These are phyloP conservation scores for Capronia epimyces DNA, from an alignment of 2,329 filamentous ascomycete genomes.

Conservation along the genomic window DNA sequence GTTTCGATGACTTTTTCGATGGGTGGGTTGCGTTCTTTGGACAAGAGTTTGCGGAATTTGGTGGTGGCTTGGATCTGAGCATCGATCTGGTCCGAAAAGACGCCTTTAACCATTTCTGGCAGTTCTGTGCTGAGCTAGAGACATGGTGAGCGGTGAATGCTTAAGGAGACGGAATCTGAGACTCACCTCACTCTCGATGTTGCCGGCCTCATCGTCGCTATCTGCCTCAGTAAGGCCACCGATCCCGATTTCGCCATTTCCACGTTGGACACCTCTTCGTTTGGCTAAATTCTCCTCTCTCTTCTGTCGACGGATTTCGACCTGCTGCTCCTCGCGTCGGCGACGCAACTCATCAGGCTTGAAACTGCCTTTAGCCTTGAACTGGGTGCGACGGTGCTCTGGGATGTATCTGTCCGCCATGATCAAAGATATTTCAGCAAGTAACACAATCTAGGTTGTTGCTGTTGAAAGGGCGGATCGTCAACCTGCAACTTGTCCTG, in stretches of 20 bases:
- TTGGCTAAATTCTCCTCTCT: constrained; percentile 98
- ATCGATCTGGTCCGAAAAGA: constrained; percentile 98
- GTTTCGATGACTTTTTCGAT: constrained; percentile 99
- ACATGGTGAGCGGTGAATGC: constrained; percentile 15
- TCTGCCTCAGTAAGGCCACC: constrained; percentile 75
- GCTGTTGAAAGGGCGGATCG: not conserved
- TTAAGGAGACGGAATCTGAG: constrained; percentile 37
- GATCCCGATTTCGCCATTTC: constrained; percentile 57
- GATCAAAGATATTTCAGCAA: constrained; percentile 38
- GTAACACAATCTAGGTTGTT: constrained; percentile 4
- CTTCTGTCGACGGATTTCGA: constrained; percentile 98
- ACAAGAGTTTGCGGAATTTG: constrained; percentile 95
- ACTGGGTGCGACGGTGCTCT: constrained; percentile 97
- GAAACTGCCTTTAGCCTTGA: constrained; percentile 99
- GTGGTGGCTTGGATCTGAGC: constrained; percentile 95
- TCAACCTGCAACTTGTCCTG: constrained; percentile 1
- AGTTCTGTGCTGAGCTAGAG: constrained; percentile 90
- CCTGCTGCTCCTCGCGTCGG: constrained; percentile 97
- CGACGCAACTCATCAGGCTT: constrained; percentile 98
- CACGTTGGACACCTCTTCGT: constrained; percentile 83
- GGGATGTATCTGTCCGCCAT: constrained; percentile 99
- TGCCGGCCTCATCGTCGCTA: constrained; percentile 88
- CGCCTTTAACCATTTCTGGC: constrained; percentile 93
- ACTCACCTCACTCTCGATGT: constrained; percentile 97
- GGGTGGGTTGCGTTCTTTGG: constrained; percentile 97